Percentiles rank a stretch among this genome's conserved stretches.
phyloP scores from a whole-genome alignment of 495 filamentous ascomycete genomes.

The Trichocladium uniseriatum region DNA sequence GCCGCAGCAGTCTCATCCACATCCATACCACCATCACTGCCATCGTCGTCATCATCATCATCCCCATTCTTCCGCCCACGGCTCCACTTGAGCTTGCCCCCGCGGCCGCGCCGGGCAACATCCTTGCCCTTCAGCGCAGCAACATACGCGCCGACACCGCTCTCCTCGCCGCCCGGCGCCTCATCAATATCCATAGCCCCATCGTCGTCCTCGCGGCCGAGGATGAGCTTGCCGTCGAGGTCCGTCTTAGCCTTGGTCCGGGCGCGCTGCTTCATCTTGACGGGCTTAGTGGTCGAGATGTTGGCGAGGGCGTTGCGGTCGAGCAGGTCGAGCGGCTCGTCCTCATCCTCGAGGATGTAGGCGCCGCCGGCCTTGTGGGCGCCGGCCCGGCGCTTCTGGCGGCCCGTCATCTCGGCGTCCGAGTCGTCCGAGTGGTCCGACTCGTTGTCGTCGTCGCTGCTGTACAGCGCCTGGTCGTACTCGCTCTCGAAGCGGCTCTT shows the following conservation, averaged over 20 bases:
- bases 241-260: constrained; percentile 62
- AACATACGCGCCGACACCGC: constrained; percentile 83
- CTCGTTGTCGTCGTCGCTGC: constrained; percentile 49
- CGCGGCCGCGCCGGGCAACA: constrained; percentile 67
- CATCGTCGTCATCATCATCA: constrained; percentile 51
- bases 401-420: constrained; percentile 48
- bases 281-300: constrained; percentile 83
- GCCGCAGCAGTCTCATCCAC: constrained; percentile 29
- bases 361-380: constrained; percentile 49
- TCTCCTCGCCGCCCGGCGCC: constrained; percentile 39
- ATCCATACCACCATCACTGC: constrained; percentile 55
- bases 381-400: constrained; percentile 35
- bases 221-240: constrained; percentile 78
- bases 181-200: constrained; percentile 56
- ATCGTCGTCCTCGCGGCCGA: constrained; percentile 50
- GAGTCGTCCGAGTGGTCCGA: constrained; percentile 49
- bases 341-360: constrained; percentile 87
- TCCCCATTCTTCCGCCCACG: constrained; percentile 53
- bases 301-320: constrained; percentile 80
- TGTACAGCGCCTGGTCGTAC: constrained; percentile 91
- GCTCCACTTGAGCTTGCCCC: constrained; percentile 80
- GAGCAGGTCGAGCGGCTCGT: constrained; percentile 89
- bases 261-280: constrained; percentile 43
- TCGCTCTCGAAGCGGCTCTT: constrained; percentile 71
- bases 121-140: constrained; percentile 80